Base-by-base conservation (phyloP, 345 rosid genomes). In the Gossypium bickii region DNA sequence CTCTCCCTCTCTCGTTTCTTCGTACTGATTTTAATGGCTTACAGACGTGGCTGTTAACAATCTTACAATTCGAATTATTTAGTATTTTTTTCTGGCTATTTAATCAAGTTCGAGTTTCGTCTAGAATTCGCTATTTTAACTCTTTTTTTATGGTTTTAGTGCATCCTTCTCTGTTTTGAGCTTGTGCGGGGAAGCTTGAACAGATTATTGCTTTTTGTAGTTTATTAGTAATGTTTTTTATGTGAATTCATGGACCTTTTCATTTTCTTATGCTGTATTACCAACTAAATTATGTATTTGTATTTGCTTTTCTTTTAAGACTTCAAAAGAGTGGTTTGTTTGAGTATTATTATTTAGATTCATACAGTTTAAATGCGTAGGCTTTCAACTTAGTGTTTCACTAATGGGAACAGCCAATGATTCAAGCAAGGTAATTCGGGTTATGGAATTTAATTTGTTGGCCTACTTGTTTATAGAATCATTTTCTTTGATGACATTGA, bases 321-420 rank as follows among this genome's bases (percentile, higher is more conserved):
- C n/a, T 52, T 52, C 18, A 4, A 52, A 52, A 4, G 56, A 52
- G 16, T 15, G n/a, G 17, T 52, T 52, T 52, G 56, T 15, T 53
- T 53, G 22, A 53, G 57, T 53, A 53, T 53, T 17, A 53, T 53
- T 53, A 17, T 53, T 53, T 53, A 18, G 57, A 53, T 53, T 53
- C 4, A 53, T 53, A 9, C n/a, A 17, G 17, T 51, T 51, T 17
- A 7, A 53, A 53, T 53, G 57, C n/a, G 41, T 45, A 13, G 58
- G 55, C 4, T 47, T 67, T 66, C n/a, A 47, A 69, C 24, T 3
- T 4, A 16, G 13, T 17, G 29, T 75, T 66, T 48, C n/a, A 57
- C 64, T 25, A 76, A 93, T 91, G 98, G 92, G 80, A 72, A 70
- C 87, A 51, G 80, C 76, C 22, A 92, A 87, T 59, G 67, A 79